phyloP scores from a whole-genome alignment of 768 basidiomycete genomes.

The Macrolepiota dolichaula region DNA sequence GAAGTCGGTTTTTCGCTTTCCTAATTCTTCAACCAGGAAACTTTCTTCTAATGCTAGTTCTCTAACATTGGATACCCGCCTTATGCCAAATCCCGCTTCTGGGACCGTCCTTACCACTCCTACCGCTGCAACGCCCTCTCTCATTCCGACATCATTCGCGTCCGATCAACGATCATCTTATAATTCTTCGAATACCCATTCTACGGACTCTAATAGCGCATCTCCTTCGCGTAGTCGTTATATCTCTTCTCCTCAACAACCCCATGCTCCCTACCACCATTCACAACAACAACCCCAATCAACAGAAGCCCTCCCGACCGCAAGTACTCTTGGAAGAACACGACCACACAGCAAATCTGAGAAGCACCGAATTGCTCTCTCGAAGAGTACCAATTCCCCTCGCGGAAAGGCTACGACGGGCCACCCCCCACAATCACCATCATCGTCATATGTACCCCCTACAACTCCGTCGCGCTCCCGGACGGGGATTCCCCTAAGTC shows the following conservation, averaged over 20 bases:
- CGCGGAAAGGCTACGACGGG: slow-evolving; percentile 37
- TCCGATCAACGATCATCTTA: slow-evolving; percentile 71
- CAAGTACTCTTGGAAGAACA: slow-evolving; percentile 24
- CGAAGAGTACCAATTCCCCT: slow-evolving; percentile 23
- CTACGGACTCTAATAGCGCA: slow-evolving; percentile 62
- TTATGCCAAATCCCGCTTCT: slow-evolving; percentile 29
- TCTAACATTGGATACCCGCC: slow-evolving; percentile 49
- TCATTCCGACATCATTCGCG: slow-evolving; percentile 51
- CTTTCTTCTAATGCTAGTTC: slow-evolving; percentile 36
- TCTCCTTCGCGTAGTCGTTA: slow-evolving; percentile 24
- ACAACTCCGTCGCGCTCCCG: slow-evolving; percentile 42
- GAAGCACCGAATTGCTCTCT: slow-evolving; percentile 30
- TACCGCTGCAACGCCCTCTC: slow-evolving; percentile 42
- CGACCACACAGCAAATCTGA: slow-evolving; percentile 41
- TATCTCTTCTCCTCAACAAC: slow-evolving; percentile 21
- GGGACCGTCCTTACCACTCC: slow-evolving; percentile 34
- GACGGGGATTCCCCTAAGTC: slow-evolving; percentile 54
- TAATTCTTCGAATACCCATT: slow-evolving; percentile 75
- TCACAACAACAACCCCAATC: slow-evolving; percentile 31
- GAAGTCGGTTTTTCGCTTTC: slow-evolving; percentile 76
- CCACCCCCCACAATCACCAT: slow-evolving; percentile 46
- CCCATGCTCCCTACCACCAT: slow-evolving; percentile 27
- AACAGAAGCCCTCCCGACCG: slow-evolving; percentile 36
- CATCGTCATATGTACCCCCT: slow-evolving; percentile 20
- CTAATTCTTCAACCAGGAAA: slow-evolving; percentile 62